phyloP scores from a whole-genome alignment of 352 stramenopile species.

The Phytophthora syringae region DNA sequence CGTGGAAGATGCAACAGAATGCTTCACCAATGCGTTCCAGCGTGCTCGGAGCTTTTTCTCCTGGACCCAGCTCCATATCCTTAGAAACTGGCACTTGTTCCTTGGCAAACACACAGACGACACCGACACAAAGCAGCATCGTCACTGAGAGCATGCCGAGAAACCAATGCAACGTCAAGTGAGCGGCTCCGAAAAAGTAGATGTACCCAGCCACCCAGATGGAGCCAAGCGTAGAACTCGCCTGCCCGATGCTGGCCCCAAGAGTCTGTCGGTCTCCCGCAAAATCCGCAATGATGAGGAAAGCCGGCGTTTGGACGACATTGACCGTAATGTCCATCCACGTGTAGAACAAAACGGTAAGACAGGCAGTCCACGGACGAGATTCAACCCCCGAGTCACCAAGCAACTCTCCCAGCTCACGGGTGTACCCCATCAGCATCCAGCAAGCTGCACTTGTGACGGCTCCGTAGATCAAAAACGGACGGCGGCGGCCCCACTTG shows the following conservation, averaged over 20 bases:
- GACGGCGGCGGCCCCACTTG: constrained; percentile 67
- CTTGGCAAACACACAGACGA: constrained; percentile 63
- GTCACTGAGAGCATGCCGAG: constrained; percentile 73
- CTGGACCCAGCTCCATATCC: constrained; percentile 23
- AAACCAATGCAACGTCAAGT: constrained; percentile 72
- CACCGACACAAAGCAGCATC: constrained; percentile 61
- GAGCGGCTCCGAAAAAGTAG: constrained; percentile 67
- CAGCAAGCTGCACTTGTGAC: constrained; percentile 70
- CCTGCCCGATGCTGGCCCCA: constrained; percentile 64
- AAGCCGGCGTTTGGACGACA: constrained; percentile 72
- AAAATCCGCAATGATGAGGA: constrained; percentile 81
- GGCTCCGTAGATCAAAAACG: constrained; percentile 68
- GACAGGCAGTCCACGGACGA: constrained; percentile 57
- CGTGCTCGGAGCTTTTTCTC: constrained; percentile 20
- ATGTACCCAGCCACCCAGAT: constrained; percentile 80
- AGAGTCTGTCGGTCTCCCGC: constrained; percentile 73
- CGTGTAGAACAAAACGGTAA: constrained; percentile 80
- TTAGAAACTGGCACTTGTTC: constrained; percentile 43
- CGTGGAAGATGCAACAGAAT: constrained; percentile 54
- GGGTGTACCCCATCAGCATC: constrained; percentile 75
- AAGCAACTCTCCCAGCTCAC: constrained; percentile 63
- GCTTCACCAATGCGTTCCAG: constrained; percentile 41
- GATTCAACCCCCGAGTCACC: constrained; percentile 50
- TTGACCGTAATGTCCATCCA: constrained; percentile 89
- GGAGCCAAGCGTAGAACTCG: constrained; percentile 65